Percentiles rank a stretch among this genome's conserved stretches.
Conservation (phyloP, 2,329 filamentous ascomycete species). For the Alternaria infectoria region DNA sequence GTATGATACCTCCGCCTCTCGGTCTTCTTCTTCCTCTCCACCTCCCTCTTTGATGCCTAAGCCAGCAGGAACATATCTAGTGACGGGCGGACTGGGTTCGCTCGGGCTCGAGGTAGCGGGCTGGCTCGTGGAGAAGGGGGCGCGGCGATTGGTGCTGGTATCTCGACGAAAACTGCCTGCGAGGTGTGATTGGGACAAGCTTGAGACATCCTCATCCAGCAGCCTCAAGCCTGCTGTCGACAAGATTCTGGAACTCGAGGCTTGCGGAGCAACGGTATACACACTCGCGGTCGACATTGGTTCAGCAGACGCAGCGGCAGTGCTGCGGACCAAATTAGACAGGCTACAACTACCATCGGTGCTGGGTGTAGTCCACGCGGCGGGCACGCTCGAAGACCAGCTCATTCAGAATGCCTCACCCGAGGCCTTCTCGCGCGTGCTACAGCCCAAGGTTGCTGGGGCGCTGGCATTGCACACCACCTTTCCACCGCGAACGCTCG, state of each 20-base stretch:
- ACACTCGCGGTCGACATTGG: conserved; percentile 48
- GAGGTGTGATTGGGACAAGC: conserved; percentile 38
- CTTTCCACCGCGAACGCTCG: conserved; percentile 34
- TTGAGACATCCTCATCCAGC: neutral
- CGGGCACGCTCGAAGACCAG: conserved; percentile 49
- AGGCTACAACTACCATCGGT: conserved; percentile 48
- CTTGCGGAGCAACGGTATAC: conserved; percentile 41
- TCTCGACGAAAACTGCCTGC: conserved; percentile 49
- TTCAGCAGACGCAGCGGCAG: conserved; percentile 24
- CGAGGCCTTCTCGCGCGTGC: conserved; percentile 40
- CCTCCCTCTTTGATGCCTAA: conserved; percentile 23
- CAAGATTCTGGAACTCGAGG: conserved; percentile 26
- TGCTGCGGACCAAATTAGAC: conserved; percentile 27
- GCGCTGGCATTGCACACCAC: conserved; percentile 32
- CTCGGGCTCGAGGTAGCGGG: conserved; percentile 49
- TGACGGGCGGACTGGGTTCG: conserved; percentile 52
- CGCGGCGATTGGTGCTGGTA: conserved; percentile 50
- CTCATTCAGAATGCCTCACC: conserved; percentile 42
- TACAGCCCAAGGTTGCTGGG: conserved; percentile 41
- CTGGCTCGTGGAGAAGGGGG: conserved; percentile 51
- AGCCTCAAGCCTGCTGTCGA: conserved; percentile 15
- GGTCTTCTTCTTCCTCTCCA: neutral
- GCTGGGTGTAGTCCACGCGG: conserved; percentile 52
- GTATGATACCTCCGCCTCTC: neutral
- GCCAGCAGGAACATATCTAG: conserved; percentile 53